phyloP scores from a whole-genome alignment of 768 basidiomycete species.

The Psilocybe sp. region DNA sequence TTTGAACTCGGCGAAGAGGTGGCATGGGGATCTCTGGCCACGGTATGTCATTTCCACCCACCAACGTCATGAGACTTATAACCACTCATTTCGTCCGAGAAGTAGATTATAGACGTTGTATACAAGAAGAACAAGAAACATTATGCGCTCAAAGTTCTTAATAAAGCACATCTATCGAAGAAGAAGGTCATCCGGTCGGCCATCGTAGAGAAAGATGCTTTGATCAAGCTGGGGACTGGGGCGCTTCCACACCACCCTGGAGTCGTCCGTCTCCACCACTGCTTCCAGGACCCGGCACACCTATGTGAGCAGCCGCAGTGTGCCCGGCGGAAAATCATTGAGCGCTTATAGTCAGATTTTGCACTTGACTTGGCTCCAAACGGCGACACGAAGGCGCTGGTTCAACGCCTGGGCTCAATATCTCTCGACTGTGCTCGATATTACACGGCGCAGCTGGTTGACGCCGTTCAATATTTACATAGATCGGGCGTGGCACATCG shows the following conservation, averaged over 20 bases:
- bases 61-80: slow-evolving; percentile 1
- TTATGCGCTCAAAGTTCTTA: slow-evolving; percentile 50
- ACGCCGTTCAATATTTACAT: slow-evolving; percentile 90
- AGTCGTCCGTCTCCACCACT: slow-evolving; percentile 75
- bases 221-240: slow-evolving; percentile 67
- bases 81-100: slow-evolving; percentile 1
- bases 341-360: slow-evolving; percentile 50
- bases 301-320: slow-evolving; percentile 59
- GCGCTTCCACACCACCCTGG: slow-evolving; percentile 56
- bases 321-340: not conserved
- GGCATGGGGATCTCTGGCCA: slow-evolving; percentile 30
- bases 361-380: slow-evolving; percentile 75
- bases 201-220: slow-evolving; percentile 76
- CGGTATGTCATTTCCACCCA: slow-evolving; percentile 16
- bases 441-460: slow-evolving; percentile 88
- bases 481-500: slow-evolving; percentile 87
- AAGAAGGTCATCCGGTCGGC: slow-evolving; percentile 78
- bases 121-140: slow-evolving; percentile 28
- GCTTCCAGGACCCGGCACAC: slow-evolving; percentile 83
- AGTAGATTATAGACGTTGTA: slow-evolving; percentile 25
- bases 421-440: slow-evolving; percentile 73
- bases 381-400: slow-evolving; percentile 73
- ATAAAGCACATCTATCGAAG: slow-evolving; percentile 78
- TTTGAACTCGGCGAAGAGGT: slow-evolving; percentile 27
- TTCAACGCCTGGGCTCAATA: slow-evolving; percentile 82